Conservation (phyloP, 768 basidiomycete genomes). For the Fomitopsis pulvina region DNA sequence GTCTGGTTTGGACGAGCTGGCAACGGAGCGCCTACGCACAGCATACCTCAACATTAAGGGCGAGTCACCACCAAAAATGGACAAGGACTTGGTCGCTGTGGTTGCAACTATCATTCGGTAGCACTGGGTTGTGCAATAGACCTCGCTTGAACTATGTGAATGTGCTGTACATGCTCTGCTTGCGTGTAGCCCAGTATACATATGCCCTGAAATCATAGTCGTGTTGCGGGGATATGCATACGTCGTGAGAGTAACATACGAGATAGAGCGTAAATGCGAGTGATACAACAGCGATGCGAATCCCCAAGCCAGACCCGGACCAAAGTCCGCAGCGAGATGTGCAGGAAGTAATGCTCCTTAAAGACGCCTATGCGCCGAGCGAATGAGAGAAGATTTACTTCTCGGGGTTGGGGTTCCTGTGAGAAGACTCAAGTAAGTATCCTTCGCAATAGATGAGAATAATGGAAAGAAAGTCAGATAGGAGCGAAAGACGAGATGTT, state of each 20-base stretch:
- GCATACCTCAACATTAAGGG: constrained; percentile 37
- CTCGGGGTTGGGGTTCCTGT: constrained; percentile 34
- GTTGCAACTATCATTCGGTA: constrained; percentile 18
- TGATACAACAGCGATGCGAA: constrained; percentile 15
- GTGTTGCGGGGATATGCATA: constrained; percentile 14
- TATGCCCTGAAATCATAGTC: constrained; percentile 9
- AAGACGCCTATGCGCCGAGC: constrained; percentile 17
- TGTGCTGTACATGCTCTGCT: no score
- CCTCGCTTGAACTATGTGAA: no score
- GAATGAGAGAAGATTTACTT: constrained; percentile 22
- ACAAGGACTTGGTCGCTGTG: constrained; percentile 14
- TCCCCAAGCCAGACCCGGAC: constrained; percentile 11
- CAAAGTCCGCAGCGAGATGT: constrained; percentile 7
- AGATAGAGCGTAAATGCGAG: constrained; percentile 12
- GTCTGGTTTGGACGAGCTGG: constrained; percentile 58
- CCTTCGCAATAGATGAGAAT: neutral
- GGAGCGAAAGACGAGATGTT: constrained; percentile 99
- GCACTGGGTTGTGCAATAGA: neutral
- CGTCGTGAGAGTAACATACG: constrained; percentile 15
- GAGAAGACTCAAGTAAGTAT: constrained; percentile 10
- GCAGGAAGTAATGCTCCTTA: constrained; percentile 4
- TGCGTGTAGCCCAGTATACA: no score
- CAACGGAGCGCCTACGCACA: constrained; percentile 62
- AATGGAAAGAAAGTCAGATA: constrained; percentile 65
- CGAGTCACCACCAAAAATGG: constrained; percentile 19